Percentiles rank a stretch among this genome's conserved stretches.
These are phyloP conservation scores for Kalmusia sp. DNA, from an alignment of 2,329 filamentous ascomycete genomes.

Conservation along the genomic window DNA sequence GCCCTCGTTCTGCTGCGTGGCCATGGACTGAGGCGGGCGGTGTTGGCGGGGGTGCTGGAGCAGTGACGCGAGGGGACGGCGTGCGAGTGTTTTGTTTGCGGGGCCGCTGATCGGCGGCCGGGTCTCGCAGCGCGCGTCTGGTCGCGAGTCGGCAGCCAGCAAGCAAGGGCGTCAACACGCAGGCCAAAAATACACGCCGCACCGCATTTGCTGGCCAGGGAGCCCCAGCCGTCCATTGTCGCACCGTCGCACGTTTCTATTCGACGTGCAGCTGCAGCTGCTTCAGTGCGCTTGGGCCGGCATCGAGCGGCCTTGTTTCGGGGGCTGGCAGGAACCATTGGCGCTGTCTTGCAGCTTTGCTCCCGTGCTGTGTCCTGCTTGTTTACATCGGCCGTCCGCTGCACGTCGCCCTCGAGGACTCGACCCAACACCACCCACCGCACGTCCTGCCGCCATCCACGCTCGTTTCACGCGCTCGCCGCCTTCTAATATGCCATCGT, in stretches of 20 bases:
- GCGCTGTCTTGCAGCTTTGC: constrained; percentile 22
- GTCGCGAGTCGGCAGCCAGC: no score
- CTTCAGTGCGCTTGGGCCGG: constrained; percentile 32
- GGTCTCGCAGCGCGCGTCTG: constrained; percentile 7
- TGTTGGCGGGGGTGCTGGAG: constrained; percentile 11
- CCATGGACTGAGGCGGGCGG: no score
- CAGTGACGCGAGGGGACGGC: constrained; percentile 11
- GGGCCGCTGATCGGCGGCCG: constrained; percentile 22
- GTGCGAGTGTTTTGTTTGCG: constrained; percentile 22
- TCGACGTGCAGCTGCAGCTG: constrained; percentile 28
- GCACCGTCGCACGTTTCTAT: constrained; percentile 32
- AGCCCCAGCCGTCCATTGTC: constrained; percentile 25
- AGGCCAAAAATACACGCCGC: constrained; percentile 28
- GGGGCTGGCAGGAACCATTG: not conserved
- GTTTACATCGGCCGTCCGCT: constrained; percentile 24
- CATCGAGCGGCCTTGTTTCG: constrained; percentile 27
- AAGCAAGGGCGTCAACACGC: constrained; percentile 22
- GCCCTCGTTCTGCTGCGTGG: constrained; percentile 49
- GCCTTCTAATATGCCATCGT: constrained; percentile 29
- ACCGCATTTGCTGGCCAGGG: constrained; percentile 11
- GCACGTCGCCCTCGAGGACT: constrained; percentile 5
- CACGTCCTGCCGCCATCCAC: constrained; percentile 15
- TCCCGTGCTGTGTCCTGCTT: constrained; percentile 24
- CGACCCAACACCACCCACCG: not conserved
- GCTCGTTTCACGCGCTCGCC: constrained; percentile 7